phyloP scores from a whole-genome alignment of 148 eudicot genomes.

The Vaccinium vitisidaea region DNA sequence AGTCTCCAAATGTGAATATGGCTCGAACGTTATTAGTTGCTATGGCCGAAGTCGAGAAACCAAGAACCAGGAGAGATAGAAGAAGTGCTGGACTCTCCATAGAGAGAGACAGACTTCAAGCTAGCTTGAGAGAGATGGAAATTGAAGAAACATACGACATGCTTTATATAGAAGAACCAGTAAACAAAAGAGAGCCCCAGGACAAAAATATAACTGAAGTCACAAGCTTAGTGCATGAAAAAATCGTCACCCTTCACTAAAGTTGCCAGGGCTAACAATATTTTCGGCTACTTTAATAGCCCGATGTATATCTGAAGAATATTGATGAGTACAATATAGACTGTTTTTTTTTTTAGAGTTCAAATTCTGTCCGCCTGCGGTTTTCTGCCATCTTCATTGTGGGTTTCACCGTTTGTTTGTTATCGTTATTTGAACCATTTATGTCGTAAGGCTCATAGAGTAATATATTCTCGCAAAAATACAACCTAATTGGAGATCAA shows the following conservation, averaged over 20 bases:
- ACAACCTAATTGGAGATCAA: no score
- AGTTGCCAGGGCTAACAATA: not conserved
- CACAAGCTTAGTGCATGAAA: constrained; percentile 27
- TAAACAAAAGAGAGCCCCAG: not conserved
- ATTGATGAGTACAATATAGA: no score
- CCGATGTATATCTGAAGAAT: not conserved
- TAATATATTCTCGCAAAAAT: no score
- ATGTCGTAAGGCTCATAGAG: no score
- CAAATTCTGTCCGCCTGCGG: no score
- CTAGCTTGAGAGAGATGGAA: not conserved
- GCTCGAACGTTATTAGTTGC: constrained; percentile 29
- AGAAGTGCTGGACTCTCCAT: constrained; percentile 1
- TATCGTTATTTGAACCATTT: no score
- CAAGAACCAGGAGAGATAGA: constrained; percentile 22
- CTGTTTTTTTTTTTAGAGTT: no score
- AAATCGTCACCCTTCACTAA: not conserved
- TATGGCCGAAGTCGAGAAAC: not conserved
- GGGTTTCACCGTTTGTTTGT: no score
- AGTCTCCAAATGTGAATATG: constrained; percentile 55
- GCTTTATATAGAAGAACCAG: not conserved
- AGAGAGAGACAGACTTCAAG: not conserved
- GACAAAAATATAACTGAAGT: constrained; percentile 21
- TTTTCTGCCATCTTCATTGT: no score
- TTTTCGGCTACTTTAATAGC: constrained; percentile 9
- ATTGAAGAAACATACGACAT: not conserved